These are phyloP conservation scores for Ogataea neopini DNA, from an alignment of 805 yeast genomes.

Conservation along the genomic window DNA sequence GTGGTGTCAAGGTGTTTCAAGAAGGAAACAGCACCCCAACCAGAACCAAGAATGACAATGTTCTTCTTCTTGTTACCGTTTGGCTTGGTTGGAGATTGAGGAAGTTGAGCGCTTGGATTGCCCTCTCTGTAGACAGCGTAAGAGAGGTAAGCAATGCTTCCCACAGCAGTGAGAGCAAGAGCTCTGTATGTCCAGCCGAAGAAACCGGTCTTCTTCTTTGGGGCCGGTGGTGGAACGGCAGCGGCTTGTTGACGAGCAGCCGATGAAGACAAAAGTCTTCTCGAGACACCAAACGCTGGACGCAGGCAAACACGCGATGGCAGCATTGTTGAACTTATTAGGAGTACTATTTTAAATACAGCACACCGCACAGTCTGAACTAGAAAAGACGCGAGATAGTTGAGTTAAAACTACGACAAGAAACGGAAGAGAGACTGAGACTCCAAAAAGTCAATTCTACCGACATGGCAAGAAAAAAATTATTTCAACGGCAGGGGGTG, in stretches of 20 bases:
- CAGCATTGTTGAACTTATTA: background rate
- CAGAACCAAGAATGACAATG: conserved; percentile 78
- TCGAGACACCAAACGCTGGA: conserved; percentile 7
- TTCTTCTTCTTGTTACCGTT: conserved; percentile 65
- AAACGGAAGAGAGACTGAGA: background rate
- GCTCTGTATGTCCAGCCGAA: conserved; percentile 47
- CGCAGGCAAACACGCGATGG: conserved; percentile 2
- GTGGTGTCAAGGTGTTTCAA: conserved; percentile 83
- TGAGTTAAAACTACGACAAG: background rate
- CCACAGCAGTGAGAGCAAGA: conserved; percentile 48
- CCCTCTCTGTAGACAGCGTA: conserved; percentile 64
- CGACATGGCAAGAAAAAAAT: background rate
- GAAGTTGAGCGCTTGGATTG: conserved; percentile 58
- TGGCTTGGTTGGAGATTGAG: conserved; percentile 48
- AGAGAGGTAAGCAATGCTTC: conserved; percentile 56
- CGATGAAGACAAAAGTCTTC: conserved; percentile 11
- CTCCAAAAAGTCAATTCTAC: background rate
- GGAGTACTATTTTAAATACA: background rate
- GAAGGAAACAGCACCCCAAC: conserved; percentile 90
- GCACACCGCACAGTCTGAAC: background rate
- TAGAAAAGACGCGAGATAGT: background rate
- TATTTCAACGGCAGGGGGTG: conserved; percentile 7
- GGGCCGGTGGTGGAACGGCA: conserved; percentile 10
- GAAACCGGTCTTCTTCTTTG: conserved; percentile 26
- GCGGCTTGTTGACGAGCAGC: conserved; percentile 9